phyloP scores from a whole-genome alignment of 1,284 basidiomycete genomes.

The Neolentinus lepideus region DNA sequence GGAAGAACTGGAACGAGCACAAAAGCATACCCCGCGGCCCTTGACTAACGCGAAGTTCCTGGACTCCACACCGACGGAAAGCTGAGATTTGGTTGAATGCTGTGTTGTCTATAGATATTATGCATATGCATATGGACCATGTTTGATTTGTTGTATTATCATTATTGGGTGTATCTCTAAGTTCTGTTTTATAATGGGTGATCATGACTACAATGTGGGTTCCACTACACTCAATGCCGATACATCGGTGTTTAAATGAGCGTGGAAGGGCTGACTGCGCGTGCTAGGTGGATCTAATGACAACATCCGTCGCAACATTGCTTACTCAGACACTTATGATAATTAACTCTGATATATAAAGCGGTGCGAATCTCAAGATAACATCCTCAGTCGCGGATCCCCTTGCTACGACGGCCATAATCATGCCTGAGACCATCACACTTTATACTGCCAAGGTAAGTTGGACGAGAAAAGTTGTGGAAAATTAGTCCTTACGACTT shows the following conservation, averaged over 20 bases:
- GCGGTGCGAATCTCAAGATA: neutral
- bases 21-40: neutral
- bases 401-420: neutral
- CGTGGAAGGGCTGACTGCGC: neutral
- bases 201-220: no score
- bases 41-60: neutral
- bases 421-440: slow-evolving; percentile 32
- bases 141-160: neutral
- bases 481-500: neutral
- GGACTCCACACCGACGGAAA: no score
- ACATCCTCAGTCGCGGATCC: neutral
- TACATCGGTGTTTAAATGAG: neutral
- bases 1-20: neutral
- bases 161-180: neutral
- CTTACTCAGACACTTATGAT: neutral
- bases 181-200: no score
- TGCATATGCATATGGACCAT: neutral
- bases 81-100: no score
- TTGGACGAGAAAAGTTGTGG: neutral
- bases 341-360: slow-evolving; percentile 10
- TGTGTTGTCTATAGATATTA: no score
- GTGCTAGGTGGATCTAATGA: neutral
- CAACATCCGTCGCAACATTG: neutral
- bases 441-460: slow-evolving; percentile 41
- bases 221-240: no score